Conservation (phyloP, 805 yeast genomes). For the Cyberlindnera xylosilytica region DNA sequence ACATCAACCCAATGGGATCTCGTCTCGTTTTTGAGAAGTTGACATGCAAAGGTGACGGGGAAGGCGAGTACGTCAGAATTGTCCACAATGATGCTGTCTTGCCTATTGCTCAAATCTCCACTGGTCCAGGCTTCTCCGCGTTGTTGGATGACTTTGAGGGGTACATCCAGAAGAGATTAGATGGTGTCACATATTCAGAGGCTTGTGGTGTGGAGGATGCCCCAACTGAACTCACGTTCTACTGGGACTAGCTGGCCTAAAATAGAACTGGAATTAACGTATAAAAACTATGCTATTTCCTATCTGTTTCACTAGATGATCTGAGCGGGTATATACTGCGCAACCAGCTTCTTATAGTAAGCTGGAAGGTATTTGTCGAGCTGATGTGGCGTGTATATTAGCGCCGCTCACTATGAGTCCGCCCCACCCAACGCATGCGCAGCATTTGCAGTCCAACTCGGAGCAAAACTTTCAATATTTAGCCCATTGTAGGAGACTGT, state of each 20-base stretch:
- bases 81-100: conserved; percentile 48
- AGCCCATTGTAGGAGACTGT: too few species aligned
- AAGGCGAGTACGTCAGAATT: conserved; percentile 36
- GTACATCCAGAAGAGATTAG: conserved; percentile 13
- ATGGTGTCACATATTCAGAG: conserved; percentile 15
- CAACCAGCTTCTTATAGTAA: too few species aligned
- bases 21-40: conserved; percentile 45
- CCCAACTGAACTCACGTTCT: conserved; percentile 27
- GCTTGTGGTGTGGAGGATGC: conserved; percentile 14
- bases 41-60: conserved; percentile 30
- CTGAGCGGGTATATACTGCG: too few species aligned
- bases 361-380: too few species aligned
- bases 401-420: too few species aligned
- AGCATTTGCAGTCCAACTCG: too few species aligned
- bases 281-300: too few species aligned
- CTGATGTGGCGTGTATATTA: too few species aligned
- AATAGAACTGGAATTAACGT: too few species aligned
- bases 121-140: conserved; percentile 48
- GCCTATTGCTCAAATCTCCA: conserved; percentile 38
- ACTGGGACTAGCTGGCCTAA: conserved; percentile 24
- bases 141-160: conserved; percentile 28
- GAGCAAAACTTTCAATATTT: too few species aligned
- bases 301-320: too few species aligned
- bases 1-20: conserved; percentile 54
- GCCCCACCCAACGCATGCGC: too few species aligned